A percentile compares a stretch with the other conserved stretches of the same genome.
These are phyloP conservation scores for Lachnellula arida DNA, from an alignment of 2,329 filamentous ascomycete genomes.

Conservation along the genomic window DNA sequence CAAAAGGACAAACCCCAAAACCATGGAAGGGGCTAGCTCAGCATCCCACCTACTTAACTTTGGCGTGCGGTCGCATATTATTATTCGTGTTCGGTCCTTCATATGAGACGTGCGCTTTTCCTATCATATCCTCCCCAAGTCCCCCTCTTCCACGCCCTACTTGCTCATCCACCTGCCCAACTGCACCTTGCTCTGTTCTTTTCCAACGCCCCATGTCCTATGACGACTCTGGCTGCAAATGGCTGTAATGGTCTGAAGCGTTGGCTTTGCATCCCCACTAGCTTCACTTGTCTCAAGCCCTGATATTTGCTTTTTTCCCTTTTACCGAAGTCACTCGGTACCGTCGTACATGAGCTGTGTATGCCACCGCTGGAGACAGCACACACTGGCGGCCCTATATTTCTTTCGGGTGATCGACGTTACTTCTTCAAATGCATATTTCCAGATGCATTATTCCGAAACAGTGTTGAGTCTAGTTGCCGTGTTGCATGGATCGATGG, in stretches of 20 bases:
- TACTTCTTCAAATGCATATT: constrained; percentile 29
- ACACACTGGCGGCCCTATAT: constrained; percentile 26
- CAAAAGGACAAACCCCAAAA: background rate
- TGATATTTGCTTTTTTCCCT: constrained; percentile 24
- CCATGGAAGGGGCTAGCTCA: constrained; percentile 8
- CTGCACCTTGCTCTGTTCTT: constrained; percentile 17
- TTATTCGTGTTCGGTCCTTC: constrained; percentile 17
- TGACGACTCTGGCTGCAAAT: constrained; percentile 25
- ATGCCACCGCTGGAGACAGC: constrained; percentile 29
- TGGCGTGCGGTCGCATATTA: constrained; percentile 13
- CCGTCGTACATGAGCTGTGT: constrained; percentile 30
- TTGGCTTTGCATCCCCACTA: constrained; percentile 31
- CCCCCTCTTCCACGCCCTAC: constrained; percentile 18
- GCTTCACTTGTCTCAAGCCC: constrained; percentile 25
- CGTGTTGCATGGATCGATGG: constrained; percentile 28
- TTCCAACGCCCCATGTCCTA: constrained; percentile 17
- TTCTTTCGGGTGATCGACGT: constrained; percentile 30
- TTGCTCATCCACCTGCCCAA: constrained; percentile 21
- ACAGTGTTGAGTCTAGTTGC: constrained; percentile 29
- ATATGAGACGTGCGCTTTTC: constrained; percentile 10
- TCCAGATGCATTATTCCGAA: constrained; percentile 33
- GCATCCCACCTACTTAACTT: constrained; percentile 12
- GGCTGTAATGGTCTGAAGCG: constrained; percentile 26
- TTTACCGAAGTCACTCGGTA: constrained; percentile 22
- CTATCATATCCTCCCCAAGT: constrained; percentile 17